Conservation (phyloP, 2,329 filamentous ascomycete species). For the Stemphylium beticola region DNA sequence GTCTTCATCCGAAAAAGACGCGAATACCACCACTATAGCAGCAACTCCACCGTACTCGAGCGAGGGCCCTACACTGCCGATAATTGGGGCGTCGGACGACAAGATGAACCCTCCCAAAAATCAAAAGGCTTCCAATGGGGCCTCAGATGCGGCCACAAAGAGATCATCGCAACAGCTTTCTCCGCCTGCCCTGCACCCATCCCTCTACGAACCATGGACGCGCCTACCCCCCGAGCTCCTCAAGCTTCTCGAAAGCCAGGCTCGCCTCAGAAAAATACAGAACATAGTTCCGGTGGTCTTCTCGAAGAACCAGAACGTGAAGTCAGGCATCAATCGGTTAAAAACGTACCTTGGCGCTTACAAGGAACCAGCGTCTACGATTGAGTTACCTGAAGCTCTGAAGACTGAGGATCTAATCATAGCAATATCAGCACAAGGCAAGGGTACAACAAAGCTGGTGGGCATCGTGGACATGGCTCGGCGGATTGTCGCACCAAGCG, state of each 20-base stretch:
- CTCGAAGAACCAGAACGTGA: constrained; percentile 31
- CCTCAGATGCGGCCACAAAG: background rate
- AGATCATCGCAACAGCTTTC: constrained; percentile 4
- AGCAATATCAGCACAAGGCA: constrained; percentile 29
- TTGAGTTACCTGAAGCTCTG: constrained; percentile 16
- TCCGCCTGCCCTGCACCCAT: constrained; percentile 15
- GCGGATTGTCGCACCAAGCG: constrained; percentile 15
- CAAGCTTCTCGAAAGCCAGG: constrained; percentile 9
- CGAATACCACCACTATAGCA: constrained; percentile 2
- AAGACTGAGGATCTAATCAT: constrained; percentile 14
- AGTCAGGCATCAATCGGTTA: constrained; percentile 22
- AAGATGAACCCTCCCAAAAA: constrained; percentile 3
- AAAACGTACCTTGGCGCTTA: constrained; percentile 17
- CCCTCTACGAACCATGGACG: constrained; percentile 29
- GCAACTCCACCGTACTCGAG: constrained; percentile 24
- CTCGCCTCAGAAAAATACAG: constrained; percentile 3
- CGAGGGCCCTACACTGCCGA: constrained; percentile 29
- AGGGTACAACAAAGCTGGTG: constrained; percentile 27
- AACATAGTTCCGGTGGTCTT: constrained; percentile 24
- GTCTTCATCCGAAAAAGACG: constrained; percentile 18
- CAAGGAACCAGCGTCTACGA: constrained; percentile 7
- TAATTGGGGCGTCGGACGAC: constrained; percentile 10
- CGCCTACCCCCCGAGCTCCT: constrained; percentile 16
- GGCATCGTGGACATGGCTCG: constrained; percentile 29
- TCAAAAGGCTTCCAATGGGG: constrained; percentile 9